A percentile compares a stretch with the other conserved stretches of the same genome.
phyloP scores from a whole-genome alignment of 306 rosid species.

The Begonia masoniana region DNA sequence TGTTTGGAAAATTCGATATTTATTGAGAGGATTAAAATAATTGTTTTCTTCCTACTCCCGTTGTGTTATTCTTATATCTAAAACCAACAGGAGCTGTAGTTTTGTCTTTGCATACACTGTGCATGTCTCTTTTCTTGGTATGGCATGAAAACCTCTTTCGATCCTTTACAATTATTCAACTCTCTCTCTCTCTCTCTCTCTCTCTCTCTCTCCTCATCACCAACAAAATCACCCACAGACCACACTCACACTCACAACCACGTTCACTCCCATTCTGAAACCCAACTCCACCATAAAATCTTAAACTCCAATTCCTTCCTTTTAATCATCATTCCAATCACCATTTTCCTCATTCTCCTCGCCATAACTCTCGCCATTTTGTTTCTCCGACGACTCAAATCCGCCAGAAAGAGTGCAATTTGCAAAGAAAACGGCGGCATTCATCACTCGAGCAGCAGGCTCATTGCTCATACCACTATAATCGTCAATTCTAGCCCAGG shows the following conservation, averaged over 20 bases:
- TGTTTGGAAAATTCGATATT: too few species aligned
- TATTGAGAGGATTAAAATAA: too few species aligned
- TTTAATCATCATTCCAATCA: constrained; percentile 24
- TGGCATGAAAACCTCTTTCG: too few species aligned
- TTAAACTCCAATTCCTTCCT: constrained; percentile 45
- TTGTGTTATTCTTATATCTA: too few species aligned
- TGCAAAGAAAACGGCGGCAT: constrained; percentile 26
- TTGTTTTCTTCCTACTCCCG: too few species aligned
- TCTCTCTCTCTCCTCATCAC: too few species aligned
- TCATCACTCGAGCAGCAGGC: constrained; percentile 36
- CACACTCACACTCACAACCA: constrained; percentile 13
- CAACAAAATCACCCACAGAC: constrained; percentile 10
- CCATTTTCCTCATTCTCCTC: constrained; percentile 23
- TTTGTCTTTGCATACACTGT: too few species aligned
- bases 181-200: too few species aligned
- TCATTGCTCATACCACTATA: constrained; percentile 36
- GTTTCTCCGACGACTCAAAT: constrained; percentile 49
- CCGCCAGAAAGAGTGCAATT: constrained; percentile 19
- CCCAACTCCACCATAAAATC: constrained; percentile 19
- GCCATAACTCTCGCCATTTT: constrained; percentile 32
- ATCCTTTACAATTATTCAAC: too few species aligned
- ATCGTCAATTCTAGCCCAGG: constrained; percentile 68
- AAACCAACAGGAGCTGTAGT: too few species aligned
- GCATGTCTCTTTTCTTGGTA: too few species aligned
- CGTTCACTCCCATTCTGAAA: constrained; percentile 18